A percentile compares a stretch with the other conserved stretches of the same genome.
phyloP scores from a whole-genome alignment of 805 yeast genomes.

The Wickerhamiella hasegawae region DNA sequence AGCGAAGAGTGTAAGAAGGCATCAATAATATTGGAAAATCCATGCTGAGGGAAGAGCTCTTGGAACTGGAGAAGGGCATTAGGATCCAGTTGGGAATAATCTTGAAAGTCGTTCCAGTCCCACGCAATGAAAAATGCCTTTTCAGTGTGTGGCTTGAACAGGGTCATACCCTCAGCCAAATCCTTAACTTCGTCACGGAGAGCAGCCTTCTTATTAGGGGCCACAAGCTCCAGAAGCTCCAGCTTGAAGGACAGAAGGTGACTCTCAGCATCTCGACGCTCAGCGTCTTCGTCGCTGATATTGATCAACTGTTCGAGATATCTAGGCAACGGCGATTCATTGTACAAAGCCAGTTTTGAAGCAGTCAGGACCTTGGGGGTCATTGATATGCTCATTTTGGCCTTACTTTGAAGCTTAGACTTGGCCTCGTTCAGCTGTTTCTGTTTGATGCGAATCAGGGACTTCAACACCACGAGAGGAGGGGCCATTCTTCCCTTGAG shows the following conservation, averaged over 20 bases:
- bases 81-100: constrained; percentile 33
- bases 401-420: constrained; percentile 13
- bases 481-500: constrained; percentile 18
- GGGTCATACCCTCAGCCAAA: constrained; percentile 55
- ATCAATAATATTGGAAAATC: constrained; percentile 3
- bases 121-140: constrained; percentile 26
- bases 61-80: constrained; percentile 1
- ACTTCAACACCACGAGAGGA: constrained; percentile 14
- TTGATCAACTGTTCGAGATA: constrained; percentile 44
- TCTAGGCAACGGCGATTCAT: constrained; percentile 34
- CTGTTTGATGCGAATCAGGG: constrained; percentile 14
- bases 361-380: constrained; percentile 7
- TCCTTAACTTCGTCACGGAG: constrained; percentile 31
- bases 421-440: constrained; percentile 14
- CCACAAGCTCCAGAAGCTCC: constrained; percentile 36
- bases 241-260: constrained; percentile 41
- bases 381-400: constrained; percentile 13
- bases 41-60: constrained; percentile 7
- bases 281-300: constrained; percentile 41
- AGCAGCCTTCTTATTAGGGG: constrained; percentile 26
- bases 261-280: constrained; percentile 44
- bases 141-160: constrained; percentile 43
- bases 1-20: constrained; percentile 5
- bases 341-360: constrained; percentile 30
- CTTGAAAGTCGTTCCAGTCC: constrained; percentile 42